Evolutionary conservation across 1,284 basidiomycete species (phyloP), one percentile per base, ranked within the genome.

Genomic region (Rhodotorula sp.): DNA sequence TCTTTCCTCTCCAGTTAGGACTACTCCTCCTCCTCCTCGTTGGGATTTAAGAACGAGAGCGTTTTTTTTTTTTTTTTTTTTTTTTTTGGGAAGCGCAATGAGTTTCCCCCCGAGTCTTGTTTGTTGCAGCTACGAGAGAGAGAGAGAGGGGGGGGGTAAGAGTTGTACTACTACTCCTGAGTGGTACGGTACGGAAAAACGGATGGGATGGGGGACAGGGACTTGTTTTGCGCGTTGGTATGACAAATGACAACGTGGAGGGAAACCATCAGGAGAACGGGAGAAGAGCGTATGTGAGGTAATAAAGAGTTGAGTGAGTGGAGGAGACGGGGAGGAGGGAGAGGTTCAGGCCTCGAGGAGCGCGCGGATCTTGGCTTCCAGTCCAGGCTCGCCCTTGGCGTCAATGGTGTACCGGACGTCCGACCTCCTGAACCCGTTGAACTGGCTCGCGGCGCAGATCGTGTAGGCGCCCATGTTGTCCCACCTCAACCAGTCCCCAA

Each of bases 401-500:
- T 81, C 81, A 59, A 82, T 76, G 26, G 80, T 81, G 77, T 83
- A 83, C 30, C 78, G 72, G 46, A 83, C 78, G 69, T 79, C 77
- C 52, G 76, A 76, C 37, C 77, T 71, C 31, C 77, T 75, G 67
- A 83, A 80, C 3, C 79, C 79, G 67, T 77, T 77, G 69, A 78
- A 78, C 65, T 76, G 74, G 31, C 54, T 90, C 28, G 93, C 91
- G 0, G 92, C 92, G 77, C 91, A 94, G 72, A 93, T 84, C 24
- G 92, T 95, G 81, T 96, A 96, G 20, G 92, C 92, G 52, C 92
- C 92, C 92, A 96, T 95, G 77, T 91, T 87, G 63, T 87, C 87
- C 83, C 92, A 95, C 11, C 89, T 89, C 13, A 96, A 84, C 93
- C 93, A 96, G 80, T 96, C 92, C 13, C 92, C 93, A 3, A 92